These are phyloP conservation scores for Fraxinus angustifolia DNA, from an alignment of 305 asterid genomes.

Conservation along the genomic window DNA sequence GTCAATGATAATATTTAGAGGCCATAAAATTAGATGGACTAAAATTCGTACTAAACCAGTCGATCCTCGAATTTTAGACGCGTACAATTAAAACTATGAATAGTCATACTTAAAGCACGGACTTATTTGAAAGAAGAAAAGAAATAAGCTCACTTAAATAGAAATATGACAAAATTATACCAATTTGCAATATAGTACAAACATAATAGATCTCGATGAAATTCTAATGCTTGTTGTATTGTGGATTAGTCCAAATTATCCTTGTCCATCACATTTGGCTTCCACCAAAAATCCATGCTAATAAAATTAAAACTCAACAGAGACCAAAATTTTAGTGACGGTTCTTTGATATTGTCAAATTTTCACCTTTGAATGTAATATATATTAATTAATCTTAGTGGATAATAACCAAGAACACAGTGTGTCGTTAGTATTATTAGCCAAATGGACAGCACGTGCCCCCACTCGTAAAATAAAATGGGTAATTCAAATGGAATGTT, in stretches of 20 bases:
- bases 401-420: neutral
- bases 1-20: neutral
- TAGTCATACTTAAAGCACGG: neutral
- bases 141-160: neutral
- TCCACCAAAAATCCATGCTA: neutral
- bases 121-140: too few species aligned
- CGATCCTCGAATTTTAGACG: neutral
- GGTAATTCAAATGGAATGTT: neutral
- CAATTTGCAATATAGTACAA: neutral
- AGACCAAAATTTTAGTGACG: neutral
- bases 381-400: neutral
- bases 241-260: constrained; percentile 1
- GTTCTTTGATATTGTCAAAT: neutral
- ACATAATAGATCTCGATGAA: neutral
- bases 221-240: neutral
- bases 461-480: neutral
- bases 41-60: neutral
- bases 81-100: too few species aligned
- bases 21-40: neutral
- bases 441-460: neutral
- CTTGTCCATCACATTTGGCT: neutral
- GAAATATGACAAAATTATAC: neutral
- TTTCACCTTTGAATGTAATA: neutral
- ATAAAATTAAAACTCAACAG: neutral
- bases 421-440: neutral